Conservation (phyloP, 257 asterid species). For the Plectranthus barbatus region DNA sequence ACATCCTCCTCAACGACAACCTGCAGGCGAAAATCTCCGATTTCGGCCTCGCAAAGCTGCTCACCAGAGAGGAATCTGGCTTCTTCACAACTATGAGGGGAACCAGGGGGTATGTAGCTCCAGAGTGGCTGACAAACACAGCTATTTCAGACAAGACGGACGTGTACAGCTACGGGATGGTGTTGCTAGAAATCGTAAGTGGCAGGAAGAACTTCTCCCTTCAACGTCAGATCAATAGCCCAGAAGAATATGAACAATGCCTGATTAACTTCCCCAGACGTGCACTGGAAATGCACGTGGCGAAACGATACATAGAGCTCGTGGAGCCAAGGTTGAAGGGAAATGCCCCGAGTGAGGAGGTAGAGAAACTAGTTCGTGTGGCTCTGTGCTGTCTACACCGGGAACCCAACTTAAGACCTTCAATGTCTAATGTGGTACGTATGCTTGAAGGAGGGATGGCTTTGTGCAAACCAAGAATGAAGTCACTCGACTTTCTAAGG, state of each 20-base stretch:
- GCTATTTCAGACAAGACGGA: conserved; percentile 72
- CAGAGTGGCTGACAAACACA: conserved; percentile 82
- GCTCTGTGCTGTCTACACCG: conserved; percentile 24
- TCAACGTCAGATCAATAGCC: conserved; percentile 27
- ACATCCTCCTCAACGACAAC: conserved; percentile 62
- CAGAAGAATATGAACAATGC: background rate
- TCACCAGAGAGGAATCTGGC: conserved; percentile 58
- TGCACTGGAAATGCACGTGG: background rate
- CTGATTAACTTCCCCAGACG: background rate
- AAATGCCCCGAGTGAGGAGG: background rate
- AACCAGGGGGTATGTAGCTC: conserved; percentile 70
- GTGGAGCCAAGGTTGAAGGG: background rate
- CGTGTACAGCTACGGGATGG: conserved; percentile 74
- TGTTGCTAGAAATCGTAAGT: conserved; percentile 57
- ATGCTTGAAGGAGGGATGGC: conserved; percentile 28
- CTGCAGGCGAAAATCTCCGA: conserved; percentile 71
- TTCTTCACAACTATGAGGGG: conserved; percentile 73
- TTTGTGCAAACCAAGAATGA: conserved; percentile 30
- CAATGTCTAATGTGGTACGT: conserved; percentile 37
- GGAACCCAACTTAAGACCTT: conserved; percentile 47
- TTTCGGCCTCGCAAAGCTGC: conserved; percentile 83
- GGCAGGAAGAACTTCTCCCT: conserved; percentile 66
- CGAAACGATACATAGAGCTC: background rate
- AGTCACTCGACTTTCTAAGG: conserved; percentile 35
- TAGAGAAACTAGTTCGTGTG: conserved; percentile 1